A percentile compares a stretch with the other conserved stretches of the same genome.
These are phyloP conservation scores for Sungouiozyma ichnusensis DNA, from an alignment of 805 yeast genomes.

Conservation along the genomic window DNA sequence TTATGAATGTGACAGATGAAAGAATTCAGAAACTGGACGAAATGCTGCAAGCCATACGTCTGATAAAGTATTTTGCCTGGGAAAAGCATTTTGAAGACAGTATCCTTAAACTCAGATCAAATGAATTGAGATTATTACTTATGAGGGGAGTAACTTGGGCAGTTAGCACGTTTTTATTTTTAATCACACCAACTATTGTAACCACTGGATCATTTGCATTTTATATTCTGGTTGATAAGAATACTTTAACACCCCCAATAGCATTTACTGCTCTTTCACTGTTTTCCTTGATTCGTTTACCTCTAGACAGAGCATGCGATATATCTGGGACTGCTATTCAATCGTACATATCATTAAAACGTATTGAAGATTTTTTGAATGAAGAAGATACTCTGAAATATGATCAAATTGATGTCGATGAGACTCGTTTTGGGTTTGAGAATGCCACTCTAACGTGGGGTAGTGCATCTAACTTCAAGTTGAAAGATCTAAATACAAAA, in stretches of 20 bases:
- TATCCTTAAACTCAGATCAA: slow-evolving; percentile 54
- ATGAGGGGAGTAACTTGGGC: slow-evolving; percentile 54
- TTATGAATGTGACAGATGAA: slow-evolving; percentile 72
- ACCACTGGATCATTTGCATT: slow-evolving; percentile 68
- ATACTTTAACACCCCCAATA: slow-evolving; percentile 66
- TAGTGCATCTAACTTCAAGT: slow-evolving; percentile 49
- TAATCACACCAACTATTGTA: slow-evolving; percentile 64
- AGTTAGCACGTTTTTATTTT: slow-evolving; percentile 53
- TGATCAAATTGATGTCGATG: slow-evolving; percentile 48
- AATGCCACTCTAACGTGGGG: slow-evolving; percentile 70
- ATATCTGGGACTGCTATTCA: slow-evolving; percentile 72
- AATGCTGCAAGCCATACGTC: slow-evolving; percentile 73
- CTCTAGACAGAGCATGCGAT: slow-evolving; percentile 76
- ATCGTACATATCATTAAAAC: slow-evolving; percentile 76
- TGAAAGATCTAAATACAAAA: slow-evolving; percentile 55
- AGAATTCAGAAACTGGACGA: slow-evolving; percentile 84
- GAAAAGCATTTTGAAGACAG: slow-evolving; percentile 63
- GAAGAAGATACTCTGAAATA: slow-evolving; percentile 80
- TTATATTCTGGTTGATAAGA: slow-evolving; percentile 55
- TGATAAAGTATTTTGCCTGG: slow-evolving; percentile 89
- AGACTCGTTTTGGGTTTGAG: slow-evolving; percentile 51
- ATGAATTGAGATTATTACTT: slow-evolving; percentile 50
- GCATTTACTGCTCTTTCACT: slow-evolving; percentile 82
- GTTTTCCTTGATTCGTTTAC: slow-evolving; percentile 67
- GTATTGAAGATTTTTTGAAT: slow-evolving; percentile 61